A percentile compares a stretch with the other conserved stretches of the same genome.
Conservation (phyloP, 2,329 filamentous ascomycete genomes). For the Fusarium heterosporum region DNA sequence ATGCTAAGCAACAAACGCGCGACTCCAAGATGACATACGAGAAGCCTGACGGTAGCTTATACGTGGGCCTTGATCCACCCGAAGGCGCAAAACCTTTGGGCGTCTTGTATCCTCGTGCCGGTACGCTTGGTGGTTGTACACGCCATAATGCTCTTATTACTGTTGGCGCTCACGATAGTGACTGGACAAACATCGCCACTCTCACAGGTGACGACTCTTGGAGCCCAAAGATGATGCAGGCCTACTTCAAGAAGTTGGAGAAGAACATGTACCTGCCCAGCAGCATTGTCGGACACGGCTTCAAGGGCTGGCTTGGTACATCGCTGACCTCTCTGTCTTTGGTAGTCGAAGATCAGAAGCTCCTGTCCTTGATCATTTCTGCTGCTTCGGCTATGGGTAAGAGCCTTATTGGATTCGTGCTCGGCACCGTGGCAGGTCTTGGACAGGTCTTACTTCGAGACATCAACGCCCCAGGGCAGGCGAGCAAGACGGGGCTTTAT, state of each 20-base stretch:
- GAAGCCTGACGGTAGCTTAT: conserved; percentile 52
- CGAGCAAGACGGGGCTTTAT: conserved; percentile 54
- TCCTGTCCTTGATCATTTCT: conserved; percentile 46
- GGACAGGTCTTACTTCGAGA: conserved; percentile 45
- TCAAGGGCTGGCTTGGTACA: conserved; percentile 53
- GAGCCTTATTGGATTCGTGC: conserved; percentile 26
- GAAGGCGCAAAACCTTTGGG: conserved; percentile 54
- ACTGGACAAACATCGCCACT: conserved; percentile 56
- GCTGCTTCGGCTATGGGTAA: conserved; percentile 47
- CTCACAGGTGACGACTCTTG: conserved; percentile 59
- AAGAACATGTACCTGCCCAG: conserved; percentile 56
- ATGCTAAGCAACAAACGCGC: conserved; percentile 58
- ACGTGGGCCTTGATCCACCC: conserved; percentile 51
- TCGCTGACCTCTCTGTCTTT: conserved; percentile 37
- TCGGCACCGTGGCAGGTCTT: conserved; percentile 42
- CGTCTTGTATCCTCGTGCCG: conserved; percentile 58
- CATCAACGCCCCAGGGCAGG: conserved; percentile 43
- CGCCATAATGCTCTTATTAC: conserved; percentile 54
- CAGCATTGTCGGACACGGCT: conserved; percentile 56
- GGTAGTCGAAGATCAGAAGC: conserved; percentile 47
- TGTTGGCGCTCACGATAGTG: conserved; percentile 55
- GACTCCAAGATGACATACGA: conserved; percentile 61
- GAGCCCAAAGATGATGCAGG: conserved; percentile 55
- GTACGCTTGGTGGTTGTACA: conserved; percentile 57
- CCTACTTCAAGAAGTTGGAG: conserved; percentile 58